These are phyloP conservation scores for Cytauxzoon felis DNA, from an alignment of 169 alveolate genomes.

Conservation along the genomic window DNA sequence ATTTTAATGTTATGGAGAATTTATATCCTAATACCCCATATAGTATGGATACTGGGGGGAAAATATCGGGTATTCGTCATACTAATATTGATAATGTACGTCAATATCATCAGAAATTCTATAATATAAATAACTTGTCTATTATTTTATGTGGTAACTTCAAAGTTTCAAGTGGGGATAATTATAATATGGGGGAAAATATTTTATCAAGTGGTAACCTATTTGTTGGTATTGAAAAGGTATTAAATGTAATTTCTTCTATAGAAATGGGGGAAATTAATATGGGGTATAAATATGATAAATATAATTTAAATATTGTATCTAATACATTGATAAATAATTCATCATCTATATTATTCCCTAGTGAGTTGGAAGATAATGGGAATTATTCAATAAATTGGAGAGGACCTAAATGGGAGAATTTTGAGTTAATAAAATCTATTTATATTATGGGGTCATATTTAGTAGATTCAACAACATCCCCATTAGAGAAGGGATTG, in stretches of 20 bases:
- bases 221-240: slow-evolving; percentile 2
- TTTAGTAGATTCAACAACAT: slow-evolving; percentile 56
- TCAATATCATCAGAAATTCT: slow-evolving; percentile 62
- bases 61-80: slow-evolving; percentile 58
- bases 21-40: slow-evolving; percentile 68
- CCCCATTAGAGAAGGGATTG: slow-evolving; percentile 64
- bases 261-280: background rate
- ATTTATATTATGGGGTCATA: slow-evolving; percentile 65
- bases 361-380: slow-evolving; percentile 66
- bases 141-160: slow-evolving; percentile 60
- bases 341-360: slow-evolving; percentile 47
- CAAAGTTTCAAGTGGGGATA: slow-evolving; percentile 38
- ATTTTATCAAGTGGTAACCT: slow-evolving; percentile 10
- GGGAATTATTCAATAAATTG: slow-evolving; percentile 66
- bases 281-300: background rate
- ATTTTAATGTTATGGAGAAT: slow-evolving; percentile 33
- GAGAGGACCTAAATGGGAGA: slow-evolving; percentile 71
- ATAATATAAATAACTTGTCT: slow-evolving; percentile 63
- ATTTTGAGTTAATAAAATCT: slow-evolving; percentile 53
- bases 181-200: slow-evolving; percentile 13
- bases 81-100: slow-evolving; percentile 60
- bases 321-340: slow-evolving; percentile 27
- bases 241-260: background rate
- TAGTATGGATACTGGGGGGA: slow-evolving; percentile 63
- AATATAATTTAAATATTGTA: slow-evolving; percentile 29